phyloP scores from a whole-genome alignment of 116 monocot genomes.

The Dioscorea cayenensis region DNA sequence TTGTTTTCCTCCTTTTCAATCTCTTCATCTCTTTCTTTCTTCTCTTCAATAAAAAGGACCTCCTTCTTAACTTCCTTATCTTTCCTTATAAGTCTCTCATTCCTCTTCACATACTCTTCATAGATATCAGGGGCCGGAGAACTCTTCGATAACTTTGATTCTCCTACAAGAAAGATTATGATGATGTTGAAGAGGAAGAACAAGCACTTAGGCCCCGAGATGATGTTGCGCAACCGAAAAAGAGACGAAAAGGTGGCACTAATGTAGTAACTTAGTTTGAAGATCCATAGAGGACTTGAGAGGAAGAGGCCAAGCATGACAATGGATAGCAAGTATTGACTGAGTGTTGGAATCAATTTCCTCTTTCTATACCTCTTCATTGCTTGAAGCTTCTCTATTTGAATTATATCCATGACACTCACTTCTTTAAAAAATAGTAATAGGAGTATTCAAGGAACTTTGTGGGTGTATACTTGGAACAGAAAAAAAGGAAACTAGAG shows the following conservation, averaged over 20 bases:
- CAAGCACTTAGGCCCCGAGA: not conserved
- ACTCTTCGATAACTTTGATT: not conserved
- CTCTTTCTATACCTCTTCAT: constrained; percentile 12
- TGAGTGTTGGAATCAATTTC: not conserved
- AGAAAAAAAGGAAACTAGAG: not conserved
- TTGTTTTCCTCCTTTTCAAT: too few relatives aligned
- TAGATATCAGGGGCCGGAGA: not conserved
- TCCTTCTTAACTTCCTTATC: not conserved
- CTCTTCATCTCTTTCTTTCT: not conserved
- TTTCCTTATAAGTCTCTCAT: not conserved
- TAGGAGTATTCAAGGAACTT: not conserved
- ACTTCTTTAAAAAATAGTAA: not conserved
- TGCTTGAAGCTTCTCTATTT: constrained; percentile 14
- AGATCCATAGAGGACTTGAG: constrained; percentile 7
- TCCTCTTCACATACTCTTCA: constrained; percentile 5
- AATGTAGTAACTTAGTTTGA: not conserved
- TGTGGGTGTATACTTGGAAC: not conserved
- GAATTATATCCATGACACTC: not conserved
- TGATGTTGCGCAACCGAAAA: not conserved
- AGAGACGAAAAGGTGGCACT: not conserved
- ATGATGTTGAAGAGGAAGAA: constrained; percentile 9
- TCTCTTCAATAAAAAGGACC: not conserved
- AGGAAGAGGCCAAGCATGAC: constrained; percentile 5
- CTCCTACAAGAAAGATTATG: constrained; percentile 1
- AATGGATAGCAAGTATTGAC: not conserved